Percentiles rank a stretch among this genome's conserved stretches.
These are phyloP conservation scores for Stygiomarasmius scandens DNA, from an alignment of 1,284 basidiomycete genomes.

Conservation along the genomic window DNA sequence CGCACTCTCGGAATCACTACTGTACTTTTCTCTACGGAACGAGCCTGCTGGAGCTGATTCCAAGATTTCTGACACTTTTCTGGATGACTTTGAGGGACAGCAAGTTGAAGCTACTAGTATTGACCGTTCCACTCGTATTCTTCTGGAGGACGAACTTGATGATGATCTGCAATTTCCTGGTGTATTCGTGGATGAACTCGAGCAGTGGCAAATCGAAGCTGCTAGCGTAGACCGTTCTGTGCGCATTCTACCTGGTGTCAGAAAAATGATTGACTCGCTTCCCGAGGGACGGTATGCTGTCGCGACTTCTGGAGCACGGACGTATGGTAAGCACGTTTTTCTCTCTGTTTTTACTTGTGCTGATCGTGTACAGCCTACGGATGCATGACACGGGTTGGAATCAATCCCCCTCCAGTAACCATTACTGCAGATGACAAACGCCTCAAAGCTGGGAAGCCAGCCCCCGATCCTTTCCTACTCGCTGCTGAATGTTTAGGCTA, in stretches of 20 bases:
- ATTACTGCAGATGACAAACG: slow-evolving; percentile 81
- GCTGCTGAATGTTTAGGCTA: slow-evolving; percentile 75
- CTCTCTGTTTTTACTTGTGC: slow-evolving; percentile 13
- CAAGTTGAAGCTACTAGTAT: too few species aligned
- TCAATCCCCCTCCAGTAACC: slow-evolving; percentile 70
- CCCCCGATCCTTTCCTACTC: slow-evolving; percentile 75
- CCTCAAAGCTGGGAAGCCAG: slow-evolving; percentile 67
- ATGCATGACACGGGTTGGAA: slow-evolving; percentile 74
- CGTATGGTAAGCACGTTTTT: slow-evolving; percentile 52
- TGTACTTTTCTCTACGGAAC: slow-evolving; percentile 19
- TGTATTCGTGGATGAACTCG: slow-evolving; percentile 26
- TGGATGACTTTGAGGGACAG: too few species aligned
- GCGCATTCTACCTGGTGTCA: slow-evolving; percentile 74
- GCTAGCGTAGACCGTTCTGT: slow-evolving; percentile 67
- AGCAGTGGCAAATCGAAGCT: slow-evolving; percentile 63
- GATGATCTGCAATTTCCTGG: too few species aligned
- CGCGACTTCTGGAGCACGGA: slow-evolving; percentile 76
- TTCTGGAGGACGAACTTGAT: not conserved
- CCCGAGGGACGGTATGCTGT: slow-evolving; percentile 72
- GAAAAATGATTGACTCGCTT: slow-evolving; percentile 65
- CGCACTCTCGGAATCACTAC: slow-evolving; percentile 37
- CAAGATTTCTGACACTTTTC: too few species aligned
- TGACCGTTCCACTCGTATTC: not conserved
- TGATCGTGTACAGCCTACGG: slow-evolving; percentile 68
- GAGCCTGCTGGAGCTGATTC: too few species aligned